Conservation (phyloP, 805 yeast species). For the Wickerhamiella alocasiicola region DNA sequence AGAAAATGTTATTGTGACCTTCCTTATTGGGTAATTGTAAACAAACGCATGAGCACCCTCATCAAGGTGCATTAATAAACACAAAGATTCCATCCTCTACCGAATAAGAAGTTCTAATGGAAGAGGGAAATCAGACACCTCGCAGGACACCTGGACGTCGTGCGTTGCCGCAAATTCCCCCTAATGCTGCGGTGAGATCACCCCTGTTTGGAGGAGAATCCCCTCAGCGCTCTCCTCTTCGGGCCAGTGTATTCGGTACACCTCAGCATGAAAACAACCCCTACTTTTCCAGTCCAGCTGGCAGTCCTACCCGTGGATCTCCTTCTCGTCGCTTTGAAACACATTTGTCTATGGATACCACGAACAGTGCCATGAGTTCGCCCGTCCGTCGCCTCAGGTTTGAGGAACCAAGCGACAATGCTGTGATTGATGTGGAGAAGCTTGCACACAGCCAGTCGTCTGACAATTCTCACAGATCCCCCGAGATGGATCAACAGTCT, state of each 20-base stretch:
- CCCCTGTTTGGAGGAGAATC: slow-evolving; percentile 7
- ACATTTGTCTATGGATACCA: slow-evolving; percentile 11
- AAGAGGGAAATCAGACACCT: not conserved
- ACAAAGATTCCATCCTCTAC: not conserved
- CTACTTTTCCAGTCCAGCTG: slow-evolving; percentile 7
- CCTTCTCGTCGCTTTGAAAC: slow-evolving; percentile 7
- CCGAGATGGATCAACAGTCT: slow-evolving; percentile 12
- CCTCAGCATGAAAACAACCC: slow-evolving; percentile 5
- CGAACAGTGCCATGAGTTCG: slow-evolving; percentile 18
- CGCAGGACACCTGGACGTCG: not conserved
- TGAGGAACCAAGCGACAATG: slow-evolving; percentile 4
- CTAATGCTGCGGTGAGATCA: slow-evolving; percentile 4
- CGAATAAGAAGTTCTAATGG: not conserved
- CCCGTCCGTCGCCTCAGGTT: slow-evolving; percentile 18
- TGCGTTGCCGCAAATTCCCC: slow-evolving; percentile 11
- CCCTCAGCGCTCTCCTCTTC: not conserved
- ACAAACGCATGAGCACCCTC: no score
- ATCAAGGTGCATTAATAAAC: no score
- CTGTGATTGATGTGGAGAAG: slow-evolving; percentile 6
- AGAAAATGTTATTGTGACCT: no score
- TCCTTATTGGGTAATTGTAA: no score
- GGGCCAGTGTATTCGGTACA: slow-evolving; percentile 3
- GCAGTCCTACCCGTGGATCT: slow-evolving; percentile 4
- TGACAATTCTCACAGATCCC: slow-evolving; percentile 11
- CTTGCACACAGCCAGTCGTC: slow-evolving; percentile 11